phyloP scores from a whole-genome alignment of 768 basidiomycete genomes.

The Lenzites betulinus region DNA sequence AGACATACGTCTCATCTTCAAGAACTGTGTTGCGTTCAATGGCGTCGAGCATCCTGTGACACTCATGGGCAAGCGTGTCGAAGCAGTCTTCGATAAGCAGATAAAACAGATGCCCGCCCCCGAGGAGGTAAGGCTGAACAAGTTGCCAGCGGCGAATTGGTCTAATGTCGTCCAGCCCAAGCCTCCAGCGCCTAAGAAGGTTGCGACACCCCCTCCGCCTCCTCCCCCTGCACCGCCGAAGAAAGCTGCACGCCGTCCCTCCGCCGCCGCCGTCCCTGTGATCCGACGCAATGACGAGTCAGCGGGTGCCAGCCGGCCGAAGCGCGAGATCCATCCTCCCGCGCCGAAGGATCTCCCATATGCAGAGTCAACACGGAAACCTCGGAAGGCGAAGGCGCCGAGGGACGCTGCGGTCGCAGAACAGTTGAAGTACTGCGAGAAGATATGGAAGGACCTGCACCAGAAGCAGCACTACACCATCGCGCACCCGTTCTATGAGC shows the following conservation, averaged over 20 bases:
- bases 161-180: constrained; percentile 40
- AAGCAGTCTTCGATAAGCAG: constrained; percentile 86
- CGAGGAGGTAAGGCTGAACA: constrained; percentile 58
- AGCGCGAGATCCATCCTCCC: constrained; percentile 97
- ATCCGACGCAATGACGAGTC: constrained; percentile 77
- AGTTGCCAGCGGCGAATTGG: not conserved
- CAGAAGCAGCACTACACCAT: constrained; percentile 74
- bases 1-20: constrained; percentile 87
- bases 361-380: constrained; percentile 71
- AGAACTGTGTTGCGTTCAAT: constrained; percentile 90
- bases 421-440: constrained; percentile 82
- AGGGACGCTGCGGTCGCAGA: constrained; percentile 74
- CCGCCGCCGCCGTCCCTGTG: constrained; percentile 78
- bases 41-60: constrained; percentile 85
- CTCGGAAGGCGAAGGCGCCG: constrained; percentile 56
- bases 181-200: constrained; percentile 48
- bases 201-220: constrained; percentile 42
- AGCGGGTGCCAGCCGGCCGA: constrained; percentile 71
- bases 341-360: constrained; percentile 90
- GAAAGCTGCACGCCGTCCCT: constrained; percentile 62
- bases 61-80: constrained; percentile 77
- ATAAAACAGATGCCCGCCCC: constrained; percentile 79
- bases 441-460: constrained; percentile 72
- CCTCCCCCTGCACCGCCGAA: constrained; percentile 47
- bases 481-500: constrained; percentile 88